These are phyloP conservation scores for Dacryopinax primogenitus DNA, from an alignment of 768 basidiomycete genomes.

Conservation along the genomic window DNA sequence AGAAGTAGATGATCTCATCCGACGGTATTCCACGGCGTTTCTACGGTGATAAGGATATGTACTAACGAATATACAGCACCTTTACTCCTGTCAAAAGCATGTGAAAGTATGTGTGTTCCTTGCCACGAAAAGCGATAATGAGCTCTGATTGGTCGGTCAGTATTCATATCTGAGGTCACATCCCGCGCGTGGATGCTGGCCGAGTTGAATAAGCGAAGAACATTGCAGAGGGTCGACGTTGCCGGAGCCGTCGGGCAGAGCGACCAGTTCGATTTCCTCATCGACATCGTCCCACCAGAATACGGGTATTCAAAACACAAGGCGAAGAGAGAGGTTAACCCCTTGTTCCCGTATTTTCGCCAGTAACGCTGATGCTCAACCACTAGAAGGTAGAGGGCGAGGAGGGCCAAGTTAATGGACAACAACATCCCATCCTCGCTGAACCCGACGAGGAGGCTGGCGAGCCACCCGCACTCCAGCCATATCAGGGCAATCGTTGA, in stretches of 20 bases:
- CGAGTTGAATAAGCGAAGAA: conserved; percentile 92
- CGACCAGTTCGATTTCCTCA: conserved; percentile 95
- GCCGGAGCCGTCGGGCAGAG: conserved; percentile 83
- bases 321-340: conserved; percentile 6
- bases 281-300: conserved; percentile 88
- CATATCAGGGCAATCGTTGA: not conserved
- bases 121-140: not conserved
- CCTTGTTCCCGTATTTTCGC: not conserved
- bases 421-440: not conserved
- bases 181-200: conserved; percentile 91
- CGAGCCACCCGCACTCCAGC: not conserved
- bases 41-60: not conserved
- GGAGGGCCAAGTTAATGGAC: not conserved
- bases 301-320: conserved; percentile 5
- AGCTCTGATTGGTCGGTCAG: conserved; percentile 31
- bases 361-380: not conserved
- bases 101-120: conserved; percentile 63
- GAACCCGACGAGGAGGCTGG: not conserved
- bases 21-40: conserved; percentile 47
- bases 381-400: not conserved
- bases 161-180: conserved; percentile 95
- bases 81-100: conserved; percentile 93
- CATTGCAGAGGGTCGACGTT: conserved; percentile 84
- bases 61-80: conserved; percentile 43
- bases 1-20: conserved; percentile 83